phyloP scores from a whole-genome alignment of 2,329 filamentous ascomycete genomes.

The Coniella vitis region DNA sequence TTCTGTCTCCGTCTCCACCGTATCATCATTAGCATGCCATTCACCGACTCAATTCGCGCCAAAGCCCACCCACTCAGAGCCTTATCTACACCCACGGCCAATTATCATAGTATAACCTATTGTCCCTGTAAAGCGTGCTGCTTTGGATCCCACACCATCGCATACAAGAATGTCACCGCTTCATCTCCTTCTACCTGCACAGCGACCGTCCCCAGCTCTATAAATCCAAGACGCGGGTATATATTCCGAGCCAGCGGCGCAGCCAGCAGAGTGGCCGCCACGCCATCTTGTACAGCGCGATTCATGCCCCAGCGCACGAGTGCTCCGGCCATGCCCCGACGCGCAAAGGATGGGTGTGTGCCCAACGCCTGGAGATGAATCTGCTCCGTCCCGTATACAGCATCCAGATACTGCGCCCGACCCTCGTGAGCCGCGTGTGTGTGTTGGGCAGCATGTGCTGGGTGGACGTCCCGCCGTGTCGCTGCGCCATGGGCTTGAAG shows the following conservation, averaged over 20 bases:
- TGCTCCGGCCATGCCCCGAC: background rate
- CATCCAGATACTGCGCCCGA: background rate
- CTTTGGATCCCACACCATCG: slow-evolving; percentile 9
- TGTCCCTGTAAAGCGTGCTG: slow-evolving; percentile 2
- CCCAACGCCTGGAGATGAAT: slow-evolving; percentile 4
- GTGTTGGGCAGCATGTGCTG: background rate
- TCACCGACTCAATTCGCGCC: no score
- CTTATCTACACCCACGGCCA: no score
- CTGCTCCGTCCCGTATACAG: background rate
- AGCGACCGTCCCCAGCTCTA: slow-evolving; percentile 3
- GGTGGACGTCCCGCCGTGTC: slow-evolving; percentile 1
- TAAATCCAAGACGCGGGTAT: slow-evolving; percentile 7
- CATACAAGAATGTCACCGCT: background rate
- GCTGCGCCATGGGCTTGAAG: background rate
- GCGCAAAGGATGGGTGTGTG: background rate
- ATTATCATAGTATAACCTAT: background rate
- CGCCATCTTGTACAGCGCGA: slow-evolving; percentile 4
- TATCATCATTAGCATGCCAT: no score
- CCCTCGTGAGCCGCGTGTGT: background rate
- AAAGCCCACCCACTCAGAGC: no score
- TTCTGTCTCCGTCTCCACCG: no score
- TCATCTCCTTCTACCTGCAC: slow-evolving; percentile 9
- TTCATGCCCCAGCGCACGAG: slow-evolving; percentile 6
- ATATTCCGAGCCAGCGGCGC: slow-evolving; percentile 2
- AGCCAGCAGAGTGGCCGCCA: slow-evolving; percentile 1